Conservation (phyloP, 805 yeast species). For the Lipomyces yamadae region DNA sequence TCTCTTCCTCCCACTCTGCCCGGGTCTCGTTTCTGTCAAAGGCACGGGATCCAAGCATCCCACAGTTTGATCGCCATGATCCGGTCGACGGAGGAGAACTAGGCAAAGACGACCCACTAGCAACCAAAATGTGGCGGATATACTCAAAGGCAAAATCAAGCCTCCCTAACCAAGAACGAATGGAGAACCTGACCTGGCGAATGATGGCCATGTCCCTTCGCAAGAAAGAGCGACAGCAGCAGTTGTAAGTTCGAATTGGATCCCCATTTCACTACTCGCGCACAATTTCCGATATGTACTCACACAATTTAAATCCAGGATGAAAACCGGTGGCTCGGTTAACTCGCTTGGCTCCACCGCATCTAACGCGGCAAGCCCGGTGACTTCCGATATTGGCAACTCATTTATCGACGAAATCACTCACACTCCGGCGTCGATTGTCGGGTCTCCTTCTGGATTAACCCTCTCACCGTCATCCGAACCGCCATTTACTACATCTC, state of each 20-base stretch:
- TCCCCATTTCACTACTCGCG: too few species aligned
- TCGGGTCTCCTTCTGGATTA: constrained; percentile 39
- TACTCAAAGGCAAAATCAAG: constrained; percentile 75
- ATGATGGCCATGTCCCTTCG: constrained; percentile 63
- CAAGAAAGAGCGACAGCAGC: constrained; percentile 27
- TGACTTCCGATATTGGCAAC: constrained; percentile 26
- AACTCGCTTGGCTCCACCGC: constrained; percentile 18
- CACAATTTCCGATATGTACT: neutral
- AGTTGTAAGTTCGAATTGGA: neutral
- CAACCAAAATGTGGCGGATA: constrained; percentile 64
- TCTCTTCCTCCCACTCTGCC: constrained; percentile 29
- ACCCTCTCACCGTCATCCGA: constrained; percentile 23
- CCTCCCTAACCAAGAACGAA: constrained; percentile 73
- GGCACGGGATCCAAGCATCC: constrained; percentile 13
- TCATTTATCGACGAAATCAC: constrained; percentile 39
- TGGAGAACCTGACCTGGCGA: constrained; percentile 88
- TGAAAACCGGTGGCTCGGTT: neutral
- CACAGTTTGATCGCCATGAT: neutral
- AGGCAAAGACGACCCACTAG: constrained; percentile 28
- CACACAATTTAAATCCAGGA: constrained; percentile 6
- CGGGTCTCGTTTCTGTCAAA: constrained; percentile 27
- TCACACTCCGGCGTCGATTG: constrained; percentile 39
- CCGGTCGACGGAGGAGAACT: constrained; percentile 3
- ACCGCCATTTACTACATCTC: constrained; percentile 20
- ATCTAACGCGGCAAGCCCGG: constrained; percentile 23